phyloP scores from a whole-genome alignment of 1,284 basidiomycete genomes.

The Cystobasidium slooffiae region DNA sequence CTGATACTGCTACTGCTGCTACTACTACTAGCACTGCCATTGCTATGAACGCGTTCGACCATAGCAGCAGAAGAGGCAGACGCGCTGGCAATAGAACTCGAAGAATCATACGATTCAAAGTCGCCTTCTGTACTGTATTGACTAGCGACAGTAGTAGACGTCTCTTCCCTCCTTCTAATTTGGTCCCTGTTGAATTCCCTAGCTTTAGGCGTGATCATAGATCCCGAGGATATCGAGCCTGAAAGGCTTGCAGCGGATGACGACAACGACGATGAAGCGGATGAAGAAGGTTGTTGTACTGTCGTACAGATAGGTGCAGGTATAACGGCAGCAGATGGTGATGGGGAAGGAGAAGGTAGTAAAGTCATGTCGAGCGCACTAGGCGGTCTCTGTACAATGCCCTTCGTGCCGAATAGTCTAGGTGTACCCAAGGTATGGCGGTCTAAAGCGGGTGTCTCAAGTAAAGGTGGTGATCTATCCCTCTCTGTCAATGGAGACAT shows the following conservation, averaged over 20 bases:
- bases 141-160: slow-evolving; percentile 10
- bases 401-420: slow-evolving; percentile 6
- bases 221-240: not conserved
- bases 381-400: slow-evolving; percentile 16
- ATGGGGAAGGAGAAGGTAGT: slow-evolving; percentile 6
- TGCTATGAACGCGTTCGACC: not conserved
- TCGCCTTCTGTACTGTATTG: slow-evolving; percentile 26
- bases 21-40: not conserved
- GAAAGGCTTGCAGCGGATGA: not conserved
- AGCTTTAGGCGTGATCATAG: slow-evolving; percentile 11
- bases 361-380: slow-evolving; percentile 29
- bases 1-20: not conserved
- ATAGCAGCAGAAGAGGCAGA: slow-evolving; percentile 2
- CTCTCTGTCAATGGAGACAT: slow-evolving; percentile 12
- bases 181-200: slow-evolving; percentile 12
- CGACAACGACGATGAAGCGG: not conserved
- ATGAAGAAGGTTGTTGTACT: not conserved
- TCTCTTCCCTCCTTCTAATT: slow-evolving; percentile 20
- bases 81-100: slow-evolving; percentile 1
- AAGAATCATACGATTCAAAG: slow-evolving; percentile 6
- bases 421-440: not conserved
- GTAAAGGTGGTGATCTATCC: not conserved
- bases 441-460: slow-evolving; percentile 2
- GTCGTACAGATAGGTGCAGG: not conserved
- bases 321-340: not conserved